phyloP scores from a whole-genome alignment of 116 monocot genomes.

The Cymodocea nodosa region DNA sequence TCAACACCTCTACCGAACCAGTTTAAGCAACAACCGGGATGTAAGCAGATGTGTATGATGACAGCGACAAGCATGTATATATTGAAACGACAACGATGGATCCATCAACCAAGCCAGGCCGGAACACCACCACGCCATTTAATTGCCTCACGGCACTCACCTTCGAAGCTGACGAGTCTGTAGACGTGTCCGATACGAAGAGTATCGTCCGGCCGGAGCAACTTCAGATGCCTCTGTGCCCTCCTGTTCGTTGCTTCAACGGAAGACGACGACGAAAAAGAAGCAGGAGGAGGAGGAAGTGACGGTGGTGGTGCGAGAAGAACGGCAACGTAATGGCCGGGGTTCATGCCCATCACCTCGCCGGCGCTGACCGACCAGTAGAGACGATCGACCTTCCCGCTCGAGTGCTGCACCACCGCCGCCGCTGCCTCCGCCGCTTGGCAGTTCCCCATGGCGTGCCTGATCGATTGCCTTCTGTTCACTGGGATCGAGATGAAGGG shows the following conservation, averaged over 20 bases:
- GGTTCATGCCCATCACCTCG: slow-evolving; percentile 65
- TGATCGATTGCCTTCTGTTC: too few relatives aligned
- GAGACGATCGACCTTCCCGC: slow-evolving; percentile 42
- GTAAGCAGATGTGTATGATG: too few relatives aligned
- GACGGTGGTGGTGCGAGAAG: slow-evolving; percentile 10
- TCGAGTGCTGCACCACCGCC: slow-evolving; percentile 53
- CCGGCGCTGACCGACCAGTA: slow-evolving; percentile 48
- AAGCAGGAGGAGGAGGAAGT: background rate
- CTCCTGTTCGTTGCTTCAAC: background rate
- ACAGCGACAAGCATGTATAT: too few relatives aligned
- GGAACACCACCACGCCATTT: background rate
- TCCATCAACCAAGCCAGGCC: too few relatives aligned
- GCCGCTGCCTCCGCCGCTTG: slow-evolving; percentile 84
- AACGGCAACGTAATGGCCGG: slow-evolving; percentile 78
- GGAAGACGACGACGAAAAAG: background rate
- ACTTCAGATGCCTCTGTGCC: slow-evolving; percentile 21
- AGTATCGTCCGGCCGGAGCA: slow-evolving; percentile 67
- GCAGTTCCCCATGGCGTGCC: slow-evolving; percentile 48
- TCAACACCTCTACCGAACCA: slow-evolving; percentile 49
- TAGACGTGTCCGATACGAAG: slow-evolving; percentile 70
- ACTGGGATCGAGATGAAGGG: too few relatives aligned
- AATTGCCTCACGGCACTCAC: background rate
- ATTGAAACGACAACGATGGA: too few relatives aligned
- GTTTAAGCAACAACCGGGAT: too few relatives aligned
- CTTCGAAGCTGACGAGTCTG: slow-evolving; percentile 32